Evolutionary conservation across 2,329 filamentous ascomycete genomes (phyloP).

Genomic region (Hansfordia pulvinata): DNA sequence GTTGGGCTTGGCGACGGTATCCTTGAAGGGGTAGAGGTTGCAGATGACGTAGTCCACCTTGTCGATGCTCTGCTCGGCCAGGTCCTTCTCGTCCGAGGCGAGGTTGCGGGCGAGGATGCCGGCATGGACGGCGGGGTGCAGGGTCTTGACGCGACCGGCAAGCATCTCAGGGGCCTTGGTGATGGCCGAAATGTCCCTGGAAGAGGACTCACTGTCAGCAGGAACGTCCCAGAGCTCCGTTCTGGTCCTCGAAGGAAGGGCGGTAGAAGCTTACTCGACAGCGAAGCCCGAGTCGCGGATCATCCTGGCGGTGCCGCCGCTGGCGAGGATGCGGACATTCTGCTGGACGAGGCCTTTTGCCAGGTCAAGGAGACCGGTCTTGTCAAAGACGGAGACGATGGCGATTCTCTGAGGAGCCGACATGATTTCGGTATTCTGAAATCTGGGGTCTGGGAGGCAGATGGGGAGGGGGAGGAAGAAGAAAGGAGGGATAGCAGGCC

Average conservation of each 20-base stretch:
- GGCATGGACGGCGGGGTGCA: conserved; percentile 84
- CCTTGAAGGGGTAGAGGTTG: conserved; percentile 99
- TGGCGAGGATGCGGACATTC: conserved; percentile 85
- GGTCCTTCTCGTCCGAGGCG: conserved; percentile 90
- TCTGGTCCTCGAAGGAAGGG: no score
- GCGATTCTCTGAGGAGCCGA: conserved; percentile 46
- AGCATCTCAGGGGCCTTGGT: conserved; percentile 97
- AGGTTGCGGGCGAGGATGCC: conserved; percentile 90
- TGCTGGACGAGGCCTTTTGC: conserved; percentile 82
- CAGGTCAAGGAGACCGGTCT: conserved; percentile 87
- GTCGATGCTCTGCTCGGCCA: conserved; percentile 86
- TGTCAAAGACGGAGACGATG: conserved; percentile 97
- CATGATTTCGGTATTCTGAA: no score
- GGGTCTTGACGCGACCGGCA: conserved; percentile 66
- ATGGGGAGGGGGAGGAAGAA: no score
- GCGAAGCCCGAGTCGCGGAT: conserved; percentile 92
- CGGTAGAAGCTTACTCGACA: conserved; percentile 60
- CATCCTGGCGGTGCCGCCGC: conserved; percentile 89
- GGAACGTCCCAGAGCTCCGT: neutral
- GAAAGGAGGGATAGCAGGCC: conserved; percentile 1
- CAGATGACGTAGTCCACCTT: conserved; percentile 95
- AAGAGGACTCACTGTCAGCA: conserved; percentile 2
- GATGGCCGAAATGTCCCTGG: conserved; percentile 90
- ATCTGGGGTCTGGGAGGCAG: no score
- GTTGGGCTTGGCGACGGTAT: conserved; percentile 92